These are phyloP conservation scores for Neurospora sp. DNA, from an alignment of 495 filamentous ascomycete species.

Conservation along the genomic window DNA sequence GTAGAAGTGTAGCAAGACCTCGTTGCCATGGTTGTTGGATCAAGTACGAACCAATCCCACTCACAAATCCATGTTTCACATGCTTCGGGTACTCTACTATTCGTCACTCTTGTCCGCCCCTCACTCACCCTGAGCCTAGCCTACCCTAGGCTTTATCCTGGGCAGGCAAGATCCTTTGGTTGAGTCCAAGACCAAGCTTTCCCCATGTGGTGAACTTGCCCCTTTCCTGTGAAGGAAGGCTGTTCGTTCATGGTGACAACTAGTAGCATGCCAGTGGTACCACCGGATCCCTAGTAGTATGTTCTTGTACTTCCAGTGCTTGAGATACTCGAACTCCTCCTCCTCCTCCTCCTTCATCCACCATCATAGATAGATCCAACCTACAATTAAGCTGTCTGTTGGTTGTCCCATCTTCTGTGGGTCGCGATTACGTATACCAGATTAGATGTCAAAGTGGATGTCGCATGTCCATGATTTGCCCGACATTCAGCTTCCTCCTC, in stretches of 20 bases:
- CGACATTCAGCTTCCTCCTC: neutral
- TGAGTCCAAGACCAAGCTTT: neutral
- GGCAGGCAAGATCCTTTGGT: neutral
- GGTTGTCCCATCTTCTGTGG: neutral
- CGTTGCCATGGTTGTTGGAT: neutral
- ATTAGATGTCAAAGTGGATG: neutral
- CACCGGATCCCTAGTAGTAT: neutral
- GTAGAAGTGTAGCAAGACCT: neutral
- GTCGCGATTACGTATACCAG: neutral
- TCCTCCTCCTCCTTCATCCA: neutral
- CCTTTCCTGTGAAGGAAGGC: neutral
- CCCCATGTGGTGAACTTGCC: neutral
- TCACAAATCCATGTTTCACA: neutral
- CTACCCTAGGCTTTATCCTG: neutral
- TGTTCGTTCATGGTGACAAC: neutral
- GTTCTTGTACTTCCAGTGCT: neutral
- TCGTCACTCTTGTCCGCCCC: neutral
- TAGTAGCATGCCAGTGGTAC: neutral
- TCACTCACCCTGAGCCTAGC: neutral
- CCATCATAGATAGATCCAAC: neutral
- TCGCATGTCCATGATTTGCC: neutral
- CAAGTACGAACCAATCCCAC: neutral
- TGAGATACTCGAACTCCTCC: neutral
- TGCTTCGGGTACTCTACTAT: neutral
- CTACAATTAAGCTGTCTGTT: neutral